Percentiles rank a stretch among this genome's conserved stretches.
Evolutionary conservation across 176 grass and related monocot species (phyloP).

Genomic region (Carex cristatella): DNA sequence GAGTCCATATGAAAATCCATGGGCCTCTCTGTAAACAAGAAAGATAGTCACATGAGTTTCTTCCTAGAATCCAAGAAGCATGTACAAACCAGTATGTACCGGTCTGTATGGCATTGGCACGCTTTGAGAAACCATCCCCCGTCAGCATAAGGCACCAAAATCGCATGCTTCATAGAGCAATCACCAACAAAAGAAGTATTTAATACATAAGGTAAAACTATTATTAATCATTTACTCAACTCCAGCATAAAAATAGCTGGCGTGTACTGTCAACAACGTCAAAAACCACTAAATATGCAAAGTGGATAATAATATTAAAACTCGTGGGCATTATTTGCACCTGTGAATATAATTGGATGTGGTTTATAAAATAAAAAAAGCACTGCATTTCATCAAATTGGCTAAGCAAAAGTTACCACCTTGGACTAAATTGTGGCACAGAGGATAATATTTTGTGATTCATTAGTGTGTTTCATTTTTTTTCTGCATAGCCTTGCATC

Average conservation of each 20-base stretch:
- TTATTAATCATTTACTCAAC: neutral
- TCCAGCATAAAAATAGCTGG: neutral
- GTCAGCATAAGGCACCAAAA: conserved; percentile 17
- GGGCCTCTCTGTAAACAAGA: conserved; percentile 46
- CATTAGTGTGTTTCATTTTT: neutral
- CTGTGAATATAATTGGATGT: neutral
- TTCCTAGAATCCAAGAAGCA: neutral
- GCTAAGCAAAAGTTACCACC: neutral
- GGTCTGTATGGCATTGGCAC: conserved; percentile 27
- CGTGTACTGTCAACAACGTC: neutral
- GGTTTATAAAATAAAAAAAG: neutral
- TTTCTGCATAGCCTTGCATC: neutral
- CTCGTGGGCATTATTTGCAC: neutral
- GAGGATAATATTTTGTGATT: neutral
- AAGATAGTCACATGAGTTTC: conserved; percentile 11
- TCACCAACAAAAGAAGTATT: neutral
- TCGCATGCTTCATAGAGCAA: conserved; percentile 38
- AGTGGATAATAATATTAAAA: neutral
- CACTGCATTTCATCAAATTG: neutral
- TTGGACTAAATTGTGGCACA: neutral
- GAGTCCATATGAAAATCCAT: conserved; percentile 52
- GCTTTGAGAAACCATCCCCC: conserved; percentile 23
- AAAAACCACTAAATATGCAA: neutral
- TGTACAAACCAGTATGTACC: neutral
- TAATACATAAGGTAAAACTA: neutral